phyloP scores from a whole-genome alignment of 75 land plant species.

The Picea sitchensis region DNA sequence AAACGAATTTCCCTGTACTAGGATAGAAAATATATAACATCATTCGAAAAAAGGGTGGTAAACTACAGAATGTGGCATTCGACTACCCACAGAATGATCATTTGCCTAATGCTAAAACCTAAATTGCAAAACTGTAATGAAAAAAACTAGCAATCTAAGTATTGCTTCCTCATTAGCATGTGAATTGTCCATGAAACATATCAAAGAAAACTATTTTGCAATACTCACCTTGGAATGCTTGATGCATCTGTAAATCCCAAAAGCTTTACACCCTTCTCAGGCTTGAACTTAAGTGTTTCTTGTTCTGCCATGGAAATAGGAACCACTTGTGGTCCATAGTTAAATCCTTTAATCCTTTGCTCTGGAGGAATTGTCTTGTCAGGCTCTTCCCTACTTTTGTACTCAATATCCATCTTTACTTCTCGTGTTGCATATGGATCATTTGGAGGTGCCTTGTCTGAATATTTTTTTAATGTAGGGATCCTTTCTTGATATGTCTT shows the following conservation, averaged over 20 bases:
- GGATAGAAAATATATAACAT: background rate
- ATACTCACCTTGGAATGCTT: constrained; percentile 68
- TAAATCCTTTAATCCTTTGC: constrained; percentile 85
- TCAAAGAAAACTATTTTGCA: background rate
- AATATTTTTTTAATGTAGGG: constrained; percentile 83
- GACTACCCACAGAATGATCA: background rate
- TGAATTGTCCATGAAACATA: background rate
- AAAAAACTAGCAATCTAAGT: background rate
- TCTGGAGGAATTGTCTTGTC: constrained; percentile 77
- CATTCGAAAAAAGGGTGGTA: background rate
- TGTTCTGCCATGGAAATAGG: constrained; percentile 71
- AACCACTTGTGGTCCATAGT: constrained; percentile 89
- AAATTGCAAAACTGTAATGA: background rate
- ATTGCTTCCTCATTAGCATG: background rate
- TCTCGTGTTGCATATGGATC: constrained; percentile 81
- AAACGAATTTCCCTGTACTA: background rate
- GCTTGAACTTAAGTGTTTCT: constrained; percentile 81
- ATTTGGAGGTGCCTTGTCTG: constrained; percentile 79
- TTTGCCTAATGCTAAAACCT: background rate
- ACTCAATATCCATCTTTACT: constrained; percentile 85
- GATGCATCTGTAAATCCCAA: constrained; percentile 79
- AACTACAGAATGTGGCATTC: background rate
- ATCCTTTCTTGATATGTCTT: constrained; percentile 83
- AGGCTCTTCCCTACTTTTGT: constrained; percentile 72
- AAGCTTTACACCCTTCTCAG: constrained; percentile 87